A percentile compares a stretch with the other conserved stretches of the same genome.
These are phyloP conservation scores for Capronia epimyces DNA, from an alignment of 2,329 filamentous ascomycete genomes.

Conservation along the genomic window DNA sequence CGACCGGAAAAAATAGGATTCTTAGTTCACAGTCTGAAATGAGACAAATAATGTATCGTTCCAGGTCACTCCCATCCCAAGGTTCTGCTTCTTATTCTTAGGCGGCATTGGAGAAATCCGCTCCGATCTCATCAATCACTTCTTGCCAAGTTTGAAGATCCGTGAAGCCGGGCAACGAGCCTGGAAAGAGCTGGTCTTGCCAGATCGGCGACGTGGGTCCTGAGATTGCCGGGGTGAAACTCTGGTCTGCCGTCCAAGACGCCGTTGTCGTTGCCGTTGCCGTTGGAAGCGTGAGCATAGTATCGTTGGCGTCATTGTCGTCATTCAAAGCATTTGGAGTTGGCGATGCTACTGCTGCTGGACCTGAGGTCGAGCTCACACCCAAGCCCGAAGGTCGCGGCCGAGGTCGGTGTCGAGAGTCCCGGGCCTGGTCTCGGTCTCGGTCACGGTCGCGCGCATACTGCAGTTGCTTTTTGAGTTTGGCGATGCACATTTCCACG, in stretches of 20 bases:
- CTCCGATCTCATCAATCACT: conserved; percentile 2
- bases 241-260: too few relatives aligned
- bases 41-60: too few relatives aligned
- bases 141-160: conserved; percentile 4
- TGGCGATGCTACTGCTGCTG: neutral
- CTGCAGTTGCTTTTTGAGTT: neutral
- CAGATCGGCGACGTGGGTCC: neutral
- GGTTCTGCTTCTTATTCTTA: too few relatives aligned
- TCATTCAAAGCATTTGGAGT: neutral
- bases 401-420: too few relatives aligned
- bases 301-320: neutral
- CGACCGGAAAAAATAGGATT: too few relatives aligned
- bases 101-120: too few relatives aligned
- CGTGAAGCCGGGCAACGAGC: conserved; percentile 1
- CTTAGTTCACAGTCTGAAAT: too few relatives aligned
- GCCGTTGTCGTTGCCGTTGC: too few relatives aligned
- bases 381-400: too few relatives aligned
- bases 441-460: neutral
- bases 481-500: conserved; percentile 39
- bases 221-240: neutral
- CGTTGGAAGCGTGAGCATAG: too few relatives aligned
- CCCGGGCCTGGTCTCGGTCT: neutral
- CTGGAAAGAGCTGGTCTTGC: conserved; percentile 4
- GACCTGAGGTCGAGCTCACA: too few relatives aligned
- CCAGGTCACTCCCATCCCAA: too few relatives aligned